Base-by-base conservation (phyloP, 2,329 filamentous ascomycete genomes). In the Clonostachys solani region DNA sequence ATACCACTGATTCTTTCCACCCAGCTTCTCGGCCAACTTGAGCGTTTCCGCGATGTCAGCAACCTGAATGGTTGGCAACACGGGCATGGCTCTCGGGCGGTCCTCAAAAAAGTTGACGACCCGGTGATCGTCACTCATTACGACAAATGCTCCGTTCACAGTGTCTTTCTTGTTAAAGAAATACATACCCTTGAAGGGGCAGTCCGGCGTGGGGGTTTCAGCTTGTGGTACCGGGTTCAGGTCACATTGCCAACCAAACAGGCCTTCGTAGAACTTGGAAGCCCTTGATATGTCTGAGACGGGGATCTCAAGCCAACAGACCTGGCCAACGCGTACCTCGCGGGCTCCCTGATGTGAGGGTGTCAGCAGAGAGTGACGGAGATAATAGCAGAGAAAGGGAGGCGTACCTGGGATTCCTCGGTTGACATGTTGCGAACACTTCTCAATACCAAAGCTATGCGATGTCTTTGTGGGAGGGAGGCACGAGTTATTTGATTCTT, bases 301-400 rank as follows among this genome's bases (percentile, higher is more conserved):
- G n/a, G 67, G 66, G 13, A 72, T 53, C 47, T 71, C 63, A 42
- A 66, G 60, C 65, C 66, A 72, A 54, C 60, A 65, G 43, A 67
- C 60, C 44, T 68, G 58, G 49, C 65, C 66, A 40, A 58, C 48
- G 46, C 46, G 12, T 43, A 33, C 42, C 42, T 43, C 13, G 12
- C 19, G 12, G 12, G 9, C 9, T 16, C 23, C 23, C 23, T 29
- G 23, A 9, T 29, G 23, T 4, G 23, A 29, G 23, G 8, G 23
- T 8, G 23, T 29, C 9, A 29, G 23, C 23, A 29, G 8, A 8
- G 8, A 8, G 23, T 29, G 23, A 9, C 23, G 23, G 23, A 9
- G 6, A 29, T 10, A 29, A 29, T 8, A 10, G 23, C 23, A 29
- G 23, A 10, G 23, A 29, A 29, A 29, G 23, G 8, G 23, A 29